phyloP scores from a whole-genome alignment of 768 basidiomycete genomes.

The Xanthoconium purpureum region DNA sequence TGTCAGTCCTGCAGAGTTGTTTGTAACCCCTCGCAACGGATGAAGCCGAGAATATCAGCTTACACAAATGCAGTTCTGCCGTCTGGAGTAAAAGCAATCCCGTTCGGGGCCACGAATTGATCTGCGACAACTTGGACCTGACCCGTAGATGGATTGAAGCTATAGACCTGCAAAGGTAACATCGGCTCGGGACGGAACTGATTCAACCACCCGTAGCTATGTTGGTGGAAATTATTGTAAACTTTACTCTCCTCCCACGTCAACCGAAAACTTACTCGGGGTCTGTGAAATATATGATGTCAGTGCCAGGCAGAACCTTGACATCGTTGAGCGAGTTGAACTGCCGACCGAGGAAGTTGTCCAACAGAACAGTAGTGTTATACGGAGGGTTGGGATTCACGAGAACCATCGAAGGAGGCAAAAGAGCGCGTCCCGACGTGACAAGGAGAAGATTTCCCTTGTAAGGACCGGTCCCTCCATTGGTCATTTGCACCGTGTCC shows the following conservation, averaged over 20 bases:
- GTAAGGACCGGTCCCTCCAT: constrained; percentile 66
- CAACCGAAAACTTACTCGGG: constrained; percentile 43
- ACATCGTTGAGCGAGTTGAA: constrained; percentile 84
- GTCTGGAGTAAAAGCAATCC: constrained; percentile 66
- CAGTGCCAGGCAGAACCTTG: constrained; percentile 65
- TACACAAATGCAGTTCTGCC: constrained; percentile 66
- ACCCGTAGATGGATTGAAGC: constrained; percentile 62
- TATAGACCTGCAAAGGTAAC: constrained; percentile 74
- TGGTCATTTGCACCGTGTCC: constrained; percentile 64
- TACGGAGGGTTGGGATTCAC: constrained; percentile 64
- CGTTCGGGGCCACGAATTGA: constrained; percentile 71
- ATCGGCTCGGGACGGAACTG: constrained; percentile 65
- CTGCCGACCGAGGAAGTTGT: constrained; percentile 78
- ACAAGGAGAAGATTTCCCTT: constrained; percentile 56
- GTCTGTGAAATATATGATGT: constrained; percentile 77
- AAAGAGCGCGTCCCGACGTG: constrained; percentile 61
- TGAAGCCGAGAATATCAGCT: constrained; percentile 8
- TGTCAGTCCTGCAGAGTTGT: constrained; percentile 31
- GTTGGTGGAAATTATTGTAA: neutral
- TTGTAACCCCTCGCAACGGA: constrained; percentile 3
- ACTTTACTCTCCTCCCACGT: neutral
- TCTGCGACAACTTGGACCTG: constrained; percentile 71
- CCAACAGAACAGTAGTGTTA: constrained; percentile 69
- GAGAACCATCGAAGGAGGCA: constrained; percentile 61
- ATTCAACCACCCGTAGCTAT: constrained; percentile 62